These are phyloP conservation scores for Parachaetomium inaequale DNA, from an alignment of 495 filamentous ascomycete genomes.

Conservation along the genomic window DNA sequence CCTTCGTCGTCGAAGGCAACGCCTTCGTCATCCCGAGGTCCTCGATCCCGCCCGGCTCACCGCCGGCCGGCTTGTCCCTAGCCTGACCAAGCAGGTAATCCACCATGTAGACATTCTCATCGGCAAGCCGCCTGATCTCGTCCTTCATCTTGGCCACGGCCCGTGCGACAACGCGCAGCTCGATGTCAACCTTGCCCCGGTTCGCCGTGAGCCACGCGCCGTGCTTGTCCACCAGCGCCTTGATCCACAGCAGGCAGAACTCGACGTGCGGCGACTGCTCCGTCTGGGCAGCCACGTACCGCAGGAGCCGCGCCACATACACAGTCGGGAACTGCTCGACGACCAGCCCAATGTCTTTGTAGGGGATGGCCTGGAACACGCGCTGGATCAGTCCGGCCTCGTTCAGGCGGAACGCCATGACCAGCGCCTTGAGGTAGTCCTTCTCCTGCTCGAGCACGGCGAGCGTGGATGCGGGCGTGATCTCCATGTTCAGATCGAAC, in stretches of 20 bases:
- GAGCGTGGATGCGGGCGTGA: conserved; percentile 80
- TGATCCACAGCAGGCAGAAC: conserved; percentile 89
- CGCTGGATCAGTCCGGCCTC: conserved; percentile 69
- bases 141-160: conserved; percentile 73
- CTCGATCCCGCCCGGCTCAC: conserved; percentile 24
- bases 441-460: conserved; percentile 66
- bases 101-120: conserved; percentile 81
- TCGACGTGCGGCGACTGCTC: conserved; percentile 90
- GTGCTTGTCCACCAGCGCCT: conserved; percentile 75
- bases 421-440: conserved; percentile 84
- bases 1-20: conserved; percentile 27
- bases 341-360: conserved; percentile 69
- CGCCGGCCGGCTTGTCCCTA: conserved; percentile 10
- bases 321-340: conserved; percentile 75
- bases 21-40: conserved; percentile 21
- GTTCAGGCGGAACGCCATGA: conserved; percentile 96
- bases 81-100: conserved; percentile 66
- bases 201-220: conserved; percentile 80
- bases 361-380: conserved; percentile 81
- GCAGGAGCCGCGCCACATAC: conserved; percentile 77
- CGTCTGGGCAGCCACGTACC: conserved; percentile 81
- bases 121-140: conserved; percentile 68
- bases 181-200: conserved; percentile 67
- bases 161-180: conserved; percentile 73
- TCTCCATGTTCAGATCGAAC: conserved; percentile 88